Base-by-base conservation (phyloP, 1,139 yeast species). In the Candida smagusa region DNA sequence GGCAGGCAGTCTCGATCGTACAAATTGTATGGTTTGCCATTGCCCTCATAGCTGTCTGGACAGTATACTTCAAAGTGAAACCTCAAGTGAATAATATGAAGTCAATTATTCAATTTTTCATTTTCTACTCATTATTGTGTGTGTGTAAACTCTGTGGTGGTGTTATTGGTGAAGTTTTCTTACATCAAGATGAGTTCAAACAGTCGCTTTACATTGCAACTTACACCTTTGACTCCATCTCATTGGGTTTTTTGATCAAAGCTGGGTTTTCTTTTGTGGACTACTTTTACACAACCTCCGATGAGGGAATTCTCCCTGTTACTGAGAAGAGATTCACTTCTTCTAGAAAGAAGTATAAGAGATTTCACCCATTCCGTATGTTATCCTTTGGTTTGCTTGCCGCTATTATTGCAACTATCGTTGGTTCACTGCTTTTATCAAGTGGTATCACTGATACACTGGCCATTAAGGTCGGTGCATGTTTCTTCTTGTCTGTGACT, bases 111-210 rank as follows among this genome's bases (percentile, higher is more conserved):
- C 22, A 9, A 30, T 22, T 12, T 26, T 12, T 46, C 43, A 21
- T 34, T 31, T 12, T 31, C 33, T 7, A 35, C 8, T 26, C 34
- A 3, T 41, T 39, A 29, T 50, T 50, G 28, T 22, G 41, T 6
- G 11, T 51, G 4, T 54, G 53, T 30, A 54, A 54, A 37, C 28
- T 49, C 3, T 48, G 42, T 5, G 59, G 59, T 8, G 59, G 54
- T 16, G 38, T 49, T 27, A 40, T 48, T 22, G 47, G 47, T 8
- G 30, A 46, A 22, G 37, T 53, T 4, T 31, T 43, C 12, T 36
- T 52, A n/a, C 37, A 44, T 5, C 31, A 32, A 7, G 23, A 29
- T 2, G 30, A 22, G 2, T 43, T 45, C 13, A 41, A 40, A 28
- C 11, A 19, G 16, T 41, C 44, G 2, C 28, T 48, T 9, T 46